These are phyloP conservation scores for Ogataea allantospora DNA, from an alignment of 805 yeast species.

Conservation along the genomic window DNA sequence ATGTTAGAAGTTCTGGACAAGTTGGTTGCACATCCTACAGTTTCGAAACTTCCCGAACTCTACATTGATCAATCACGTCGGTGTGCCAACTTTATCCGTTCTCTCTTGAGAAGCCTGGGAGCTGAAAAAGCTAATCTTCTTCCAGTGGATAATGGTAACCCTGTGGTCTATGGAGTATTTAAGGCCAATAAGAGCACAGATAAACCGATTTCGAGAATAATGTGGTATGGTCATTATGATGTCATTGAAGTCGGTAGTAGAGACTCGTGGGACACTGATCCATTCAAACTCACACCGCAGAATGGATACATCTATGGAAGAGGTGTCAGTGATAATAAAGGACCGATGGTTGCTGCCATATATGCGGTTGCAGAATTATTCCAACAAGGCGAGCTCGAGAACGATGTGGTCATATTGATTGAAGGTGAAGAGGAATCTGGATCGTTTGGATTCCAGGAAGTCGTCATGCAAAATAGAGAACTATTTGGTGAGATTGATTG, in stretches of 20 bases:
- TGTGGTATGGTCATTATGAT: conserved; percentile 97
- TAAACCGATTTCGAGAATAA: conserved; percentile 40
- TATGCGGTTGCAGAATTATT: conserved; percentile 78
- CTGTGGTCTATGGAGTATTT: conserved; percentile 78
- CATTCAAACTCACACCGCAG: conserved; percentile 69
- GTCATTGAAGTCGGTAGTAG: conserved; percentile 75
- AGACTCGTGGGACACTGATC: conserved; percentile 68
- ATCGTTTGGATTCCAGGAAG: conserved; percentile 76
- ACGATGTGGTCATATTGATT: conserved; percentile 77
- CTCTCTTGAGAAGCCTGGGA: conserved; percentile 65
- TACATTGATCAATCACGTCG: conserved; percentile 77
- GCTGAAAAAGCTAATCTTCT: conserved; percentile 63
- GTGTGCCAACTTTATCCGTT: conserved; percentile 75
- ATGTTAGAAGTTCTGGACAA: conserved; percentile 61
- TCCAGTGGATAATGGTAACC: conserved; percentile 78
- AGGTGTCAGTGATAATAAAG: conserved; percentile 94
- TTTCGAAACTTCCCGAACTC: conserved; percentile 68
- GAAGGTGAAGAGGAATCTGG: conserved; percentile 98
- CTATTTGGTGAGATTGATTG: conserved; percentile 79
- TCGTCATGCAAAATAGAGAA: conserved; percentile 49
- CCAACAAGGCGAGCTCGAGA: conserved; percentile 47
- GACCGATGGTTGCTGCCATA: conserved; percentile 84
- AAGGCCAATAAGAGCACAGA: conserved; percentile 38
- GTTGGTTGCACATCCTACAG: conserved; percentile 69
- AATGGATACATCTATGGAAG: conserved; percentile 89